These are phyloP conservation scores for Colletotrichum musae DNA, from an alignment of 2,329 filamentous ascomycete species.

Conservation along the genomic window DNA sequence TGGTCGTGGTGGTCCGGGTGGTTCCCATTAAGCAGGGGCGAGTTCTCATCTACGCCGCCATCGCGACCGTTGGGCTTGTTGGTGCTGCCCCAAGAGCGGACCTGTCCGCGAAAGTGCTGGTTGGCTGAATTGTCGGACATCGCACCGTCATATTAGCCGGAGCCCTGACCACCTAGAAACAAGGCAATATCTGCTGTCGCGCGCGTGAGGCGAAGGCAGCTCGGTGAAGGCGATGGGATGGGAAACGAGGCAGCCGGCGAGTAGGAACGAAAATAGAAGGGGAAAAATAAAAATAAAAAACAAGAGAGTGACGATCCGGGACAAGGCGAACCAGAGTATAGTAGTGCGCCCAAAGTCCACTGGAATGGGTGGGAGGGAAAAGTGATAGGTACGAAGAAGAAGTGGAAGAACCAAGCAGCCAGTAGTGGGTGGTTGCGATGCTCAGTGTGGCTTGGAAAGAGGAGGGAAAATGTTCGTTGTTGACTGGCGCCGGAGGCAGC, in stretches of 20 bases:
- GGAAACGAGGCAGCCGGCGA: slow-evolving; percentile 14
- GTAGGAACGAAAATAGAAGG: slow-evolving; percentile 27
- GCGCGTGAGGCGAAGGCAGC: slow-evolving; percentile 10
- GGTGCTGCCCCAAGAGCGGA: slow-evolving; percentile 44
- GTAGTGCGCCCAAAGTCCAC: slow-evolving; percentile 10
- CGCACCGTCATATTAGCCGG: slow-evolving; percentile 50
- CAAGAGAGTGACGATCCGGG: slow-evolving; percentile 35
- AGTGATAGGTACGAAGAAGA: slow-evolving; percentile 8
- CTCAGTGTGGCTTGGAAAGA: slow-evolving; percentile 31
- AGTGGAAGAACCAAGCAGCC: background rate
- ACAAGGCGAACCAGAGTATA: slow-evolving; percentile 29
- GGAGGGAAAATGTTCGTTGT: slow-evolving; percentile 24
- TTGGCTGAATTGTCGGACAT: slow-evolving; percentile 49
- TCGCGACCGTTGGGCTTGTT: slow-evolving; percentile 43
- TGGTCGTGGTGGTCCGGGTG: slow-evolving; percentile 40
- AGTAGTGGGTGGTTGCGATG: slow-evolving; percentile 25
- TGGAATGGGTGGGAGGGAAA: slow-evolving; percentile 27
- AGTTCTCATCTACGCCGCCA: slow-evolving; percentile 52
- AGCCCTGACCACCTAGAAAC: slow-evolving; percentile 16
- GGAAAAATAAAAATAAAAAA: slow-evolving; percentile 1
- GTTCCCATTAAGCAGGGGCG: slow-evolving; percentile 59
- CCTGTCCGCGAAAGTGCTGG: slow-evolving; percentile 47
- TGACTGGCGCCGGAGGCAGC: slow-evolving; percentile 1
- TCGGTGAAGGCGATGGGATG: background rate
- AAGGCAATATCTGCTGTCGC: slow-evolving; percentile 26